phyloP scores from a whole-genome alignment of 345 rosid genomes.

The Trapa incisa region DNA sequence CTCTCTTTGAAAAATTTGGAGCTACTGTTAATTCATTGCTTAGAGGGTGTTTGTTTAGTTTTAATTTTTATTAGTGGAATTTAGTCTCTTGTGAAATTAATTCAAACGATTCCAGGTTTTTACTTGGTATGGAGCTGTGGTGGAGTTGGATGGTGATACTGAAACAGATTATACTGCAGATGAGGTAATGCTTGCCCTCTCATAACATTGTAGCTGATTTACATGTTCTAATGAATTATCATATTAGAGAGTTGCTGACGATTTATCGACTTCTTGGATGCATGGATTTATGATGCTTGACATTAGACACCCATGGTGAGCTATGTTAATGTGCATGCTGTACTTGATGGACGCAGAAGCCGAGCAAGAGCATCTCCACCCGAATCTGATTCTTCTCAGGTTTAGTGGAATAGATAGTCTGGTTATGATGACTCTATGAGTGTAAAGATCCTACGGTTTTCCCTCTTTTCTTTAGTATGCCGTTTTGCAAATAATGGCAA shows the following conservation, averaged over 20 bases:
- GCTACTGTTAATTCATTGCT: not conserved
- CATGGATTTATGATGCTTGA: conserved; percentile 1
- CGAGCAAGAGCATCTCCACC: conserved; percentile 56
- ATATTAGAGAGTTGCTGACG: not conserved
- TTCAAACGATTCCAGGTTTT: conserved; percentile 38
- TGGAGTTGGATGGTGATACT: conserved; percentile 74
- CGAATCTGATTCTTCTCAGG: conserved; percentile 50
- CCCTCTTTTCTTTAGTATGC: not conserved
- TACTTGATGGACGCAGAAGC: conserved; percentile 55
- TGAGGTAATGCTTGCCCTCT: conserved; percentile 33
- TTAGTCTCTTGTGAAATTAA: not conserved
- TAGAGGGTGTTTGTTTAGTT: not conserved
- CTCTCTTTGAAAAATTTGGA: not conserved
- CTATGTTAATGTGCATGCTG: conserved; percentile 76
- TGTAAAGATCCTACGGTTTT: not conserved
- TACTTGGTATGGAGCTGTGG: conserved; percentile 89
- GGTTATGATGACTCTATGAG: not conserved
- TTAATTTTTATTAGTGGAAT: not conserved
- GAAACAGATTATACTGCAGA: conserved; percentile 93
- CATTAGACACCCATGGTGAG: conserved; percentile 89
- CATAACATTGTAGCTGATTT: not conserved
- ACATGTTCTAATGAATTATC: not conserved
- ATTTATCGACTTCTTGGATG: not conserved
- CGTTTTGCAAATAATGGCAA: not conserved
- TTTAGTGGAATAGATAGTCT: conserved; percentile 7